Base-by-base conservation (phyloP, 2,329 filamentous ascomycete genomes). In the Leptographium flavum region DNA sequence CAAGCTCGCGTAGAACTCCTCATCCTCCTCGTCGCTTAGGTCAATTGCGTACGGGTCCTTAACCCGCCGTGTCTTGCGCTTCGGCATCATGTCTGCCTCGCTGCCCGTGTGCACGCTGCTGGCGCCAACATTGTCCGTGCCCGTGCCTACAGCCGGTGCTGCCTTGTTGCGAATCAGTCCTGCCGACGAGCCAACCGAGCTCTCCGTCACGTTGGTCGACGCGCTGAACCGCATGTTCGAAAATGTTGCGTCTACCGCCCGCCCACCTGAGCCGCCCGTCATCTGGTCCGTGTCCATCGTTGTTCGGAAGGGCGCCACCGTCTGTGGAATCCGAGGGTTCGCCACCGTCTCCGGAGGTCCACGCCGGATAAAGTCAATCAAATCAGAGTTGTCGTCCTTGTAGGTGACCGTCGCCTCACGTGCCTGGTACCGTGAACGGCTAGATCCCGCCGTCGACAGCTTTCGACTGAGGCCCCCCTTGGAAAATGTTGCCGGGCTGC, bases 41-140 rank as follows among this genome's bases (percentile, higher is more conserved):
- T 95, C 88, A 51, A 96, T 86, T n/a, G 87, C 86, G 53, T 96
- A 96, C 0, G 90, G 92, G 56, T 98, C 92, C 46, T 76, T 83
- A 43, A 87, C 77, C 25, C 86, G 79, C 39, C 81, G 76, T 38
- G 81, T 84, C 56, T 84, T 94, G 45, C 83, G 76, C 54, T 76
- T 74, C 5, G 85, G 81, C 58, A 79, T 71, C 56, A 69, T 69
- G 41, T 73, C 66, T 2, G 69, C 69, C 3, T 73, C 68, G 25
- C 69, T 69, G 49, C 70, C 66, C 43, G 63, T 19, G 28, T 63
- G 50, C 13, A 17, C n/a, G 30, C 42, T 33, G 30, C 13, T 22
- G 17, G 21, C n/a, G n/a, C n/a, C n/a, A n/a, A n/a, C n/a, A n/a
- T n/a, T n/a, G n/a, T n/a, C n/a, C n/a, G n/a, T n/a, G n/a, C n/a